These are phyloP conservation scores for Endogone sp. DNA, from an alignment of 192 early-diverging fungal genomes.

Conservation along the genomic window DNA sequence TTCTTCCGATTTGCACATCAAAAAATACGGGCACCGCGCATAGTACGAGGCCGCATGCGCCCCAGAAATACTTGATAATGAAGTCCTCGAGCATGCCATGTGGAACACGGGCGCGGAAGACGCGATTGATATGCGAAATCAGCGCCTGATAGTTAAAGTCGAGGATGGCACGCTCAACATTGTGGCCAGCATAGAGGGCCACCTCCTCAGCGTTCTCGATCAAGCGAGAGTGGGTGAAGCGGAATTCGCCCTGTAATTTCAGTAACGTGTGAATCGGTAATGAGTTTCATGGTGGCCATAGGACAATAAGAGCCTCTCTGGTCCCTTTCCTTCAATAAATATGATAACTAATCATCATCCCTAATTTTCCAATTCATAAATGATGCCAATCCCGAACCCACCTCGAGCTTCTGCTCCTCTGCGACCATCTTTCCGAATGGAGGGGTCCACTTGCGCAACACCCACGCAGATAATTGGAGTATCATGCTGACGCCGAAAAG, in stretches of 20 bases:
- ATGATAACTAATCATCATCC: too few relatives aligned
- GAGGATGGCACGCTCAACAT: slow-evolving; percentile 79
- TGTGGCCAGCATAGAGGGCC: slow-evolving; percentile 84
- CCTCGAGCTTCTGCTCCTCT: slow-evolving; percentile 83
- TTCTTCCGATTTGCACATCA: slow-evolving; percentile 34
- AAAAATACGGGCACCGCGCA: slow-evolving; percentile 87
- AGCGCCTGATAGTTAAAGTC: slow-evolving; percentile 75
- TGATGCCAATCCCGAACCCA: not conserved
- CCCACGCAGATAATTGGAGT: slow-evolving; percentile 71
- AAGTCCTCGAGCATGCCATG: slow-evolving; percentile 97
- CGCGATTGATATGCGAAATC: slow-evolving; percentile 81
- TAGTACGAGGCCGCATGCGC: slow-evolving; percentile 81
- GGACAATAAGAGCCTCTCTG: too few relatives aligned
- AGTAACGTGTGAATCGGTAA: not conserved
- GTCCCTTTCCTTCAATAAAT: too few relatives aligned
- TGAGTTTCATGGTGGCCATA: too few relatives aligned
- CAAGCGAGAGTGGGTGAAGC: slow-evolving; percentile 89
- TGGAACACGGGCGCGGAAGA: slow-evolving; percentile 82
- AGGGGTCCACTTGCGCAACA: slow-evolving; percentile 83
- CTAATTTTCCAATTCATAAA: too few relatives aligned
- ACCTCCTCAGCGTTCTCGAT: slow-evolving; percentile 97
- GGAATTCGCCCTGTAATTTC: slow-evolving; percentile 79
- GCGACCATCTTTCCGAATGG: slow-evolving; percentile 96
- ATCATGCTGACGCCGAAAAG: slow-evolving; percentile 78
- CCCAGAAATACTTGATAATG: slow-evolving; percentile 98